phyloP scores from a whole-genome alignment of 192 early-diverging fungal species.

The Coemansia sp. region DNA sequence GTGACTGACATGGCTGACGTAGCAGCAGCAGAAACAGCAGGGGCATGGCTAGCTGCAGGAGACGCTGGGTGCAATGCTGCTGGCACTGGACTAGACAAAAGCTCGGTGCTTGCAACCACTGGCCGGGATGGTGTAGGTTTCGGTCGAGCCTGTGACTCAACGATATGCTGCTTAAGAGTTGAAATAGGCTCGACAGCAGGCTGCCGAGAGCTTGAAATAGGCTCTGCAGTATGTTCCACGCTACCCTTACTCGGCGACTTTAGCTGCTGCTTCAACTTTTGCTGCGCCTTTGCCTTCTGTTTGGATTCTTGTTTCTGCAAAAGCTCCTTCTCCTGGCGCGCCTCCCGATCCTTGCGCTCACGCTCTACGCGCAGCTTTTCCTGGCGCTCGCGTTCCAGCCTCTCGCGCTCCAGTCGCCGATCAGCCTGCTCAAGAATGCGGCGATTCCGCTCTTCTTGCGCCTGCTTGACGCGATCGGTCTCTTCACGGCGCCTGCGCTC shows the following conservation, averaged over 20 bases:
- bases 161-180: not conserved
- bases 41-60: not conserved
- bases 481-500: conserved; percentile 35
- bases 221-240: not conserved
- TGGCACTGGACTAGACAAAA: not conserved
- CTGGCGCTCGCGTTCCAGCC: conserved; percentile 19
- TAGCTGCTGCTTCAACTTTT: conserved; percentile 7
- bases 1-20: not conserved
- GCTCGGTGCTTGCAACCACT: not conserved
- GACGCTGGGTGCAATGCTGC: not conserved
- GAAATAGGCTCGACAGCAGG: not conserved
- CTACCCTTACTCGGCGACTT: not conserved
- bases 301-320: not conserved
- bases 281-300: conserved; percentile 7
- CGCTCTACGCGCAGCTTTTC: conserved; percentile 10
- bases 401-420: conserved; percentile 35
- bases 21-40: not conserved
- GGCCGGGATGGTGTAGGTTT: not conserved
- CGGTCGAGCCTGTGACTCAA: not conserved
- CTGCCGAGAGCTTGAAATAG: not conserved
- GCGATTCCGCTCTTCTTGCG: conserved; percentile 46
- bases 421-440: conserved; percentile 47
- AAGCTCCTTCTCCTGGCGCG: conserved; percentile 7
- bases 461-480: conserved; percentile 22
- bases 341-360: conserved; percentile 8